Base-by-base conservation (phyloP, 2,329 filamentous ascomycete genomes). In the Aplosporella prunicola region DNA sequence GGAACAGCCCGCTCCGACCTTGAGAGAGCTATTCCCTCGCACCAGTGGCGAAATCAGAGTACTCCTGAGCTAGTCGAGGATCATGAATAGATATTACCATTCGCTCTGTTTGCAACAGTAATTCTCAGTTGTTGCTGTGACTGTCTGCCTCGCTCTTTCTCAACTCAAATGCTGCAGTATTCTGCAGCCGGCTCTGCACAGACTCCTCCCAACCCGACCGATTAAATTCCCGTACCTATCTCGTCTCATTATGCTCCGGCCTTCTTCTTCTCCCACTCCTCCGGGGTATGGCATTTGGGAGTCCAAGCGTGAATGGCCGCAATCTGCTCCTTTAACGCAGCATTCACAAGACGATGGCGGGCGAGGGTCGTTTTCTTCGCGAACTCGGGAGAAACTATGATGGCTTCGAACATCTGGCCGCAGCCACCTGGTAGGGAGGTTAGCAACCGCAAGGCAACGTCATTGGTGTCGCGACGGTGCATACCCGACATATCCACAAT, bases 271-370 rank as follows among this genome's bases (percentile, higher is more conserved):
- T 84, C 76, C 78, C 82, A 93, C 66, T 95, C 85, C 52, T 87
- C 84, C 0, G 85, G 84, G 7, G 88, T 95, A 66, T 87, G 82
- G 60, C 88, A 94, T 64, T 87, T 93, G 18, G 87, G 85, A 39
- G 85, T 93, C 88, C 88, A 95, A 25, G 88, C 88, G 66, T 95
- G 88, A 50, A 95, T 93, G 46, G 74, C 76, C 11, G 84, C 83
- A 57, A 95, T 93, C 64, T 95, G 87, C 31, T 80, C 74, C 66
- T 87, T 89, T 50, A 95, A 69, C 5, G 78, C 78, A 11, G 72
- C 72, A 62, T 95, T 94, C 50, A 93, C 87, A 45, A 93, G 71
- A 28, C 88, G 78, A 62, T 94, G 85, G 40, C 88, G 75, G 56
- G 86, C 86, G 41, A 95, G 76, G 35, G 83, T 83, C 48, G 56